Evolutionary conservation across 495 filamentous ascomycete species (phyloP).

Genomic region (Aspergillus kassunensis): DNA sequence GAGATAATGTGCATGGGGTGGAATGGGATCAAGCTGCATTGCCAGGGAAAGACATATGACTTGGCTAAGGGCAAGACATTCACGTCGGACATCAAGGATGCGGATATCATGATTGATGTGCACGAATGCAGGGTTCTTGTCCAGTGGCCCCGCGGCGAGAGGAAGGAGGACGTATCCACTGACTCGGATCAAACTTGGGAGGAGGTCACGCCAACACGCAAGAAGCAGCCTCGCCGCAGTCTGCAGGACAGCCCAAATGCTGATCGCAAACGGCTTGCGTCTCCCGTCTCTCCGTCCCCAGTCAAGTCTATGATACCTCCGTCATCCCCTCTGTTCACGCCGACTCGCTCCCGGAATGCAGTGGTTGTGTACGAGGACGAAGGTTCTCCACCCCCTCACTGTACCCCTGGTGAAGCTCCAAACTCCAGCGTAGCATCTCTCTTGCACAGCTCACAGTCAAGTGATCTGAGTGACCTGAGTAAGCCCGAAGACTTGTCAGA

Average conservation of each 20-base stretch:
- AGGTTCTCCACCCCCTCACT: conserved; percentile 37
- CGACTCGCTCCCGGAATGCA: conserved; percentile 39
- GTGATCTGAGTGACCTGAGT: conserved; percentile 57
- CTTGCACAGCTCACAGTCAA: conserved; percentile 44
- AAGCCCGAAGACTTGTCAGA: conserved; percentile 65
- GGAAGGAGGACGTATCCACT: conserved; percentile 57
- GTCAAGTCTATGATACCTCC: conserved; percentile 37
- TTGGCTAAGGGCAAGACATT: conserved; percentile 85
- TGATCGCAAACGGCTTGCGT: conserved; percentile 56
- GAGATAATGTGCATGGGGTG: conserved; percentile 88
- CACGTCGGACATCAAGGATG: conserved; percentile 81
- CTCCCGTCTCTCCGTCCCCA: conserved; percentile 72
- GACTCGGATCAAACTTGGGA: conserved; percentile 69
- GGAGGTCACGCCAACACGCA: conserved; percentile 42
- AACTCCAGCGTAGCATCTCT: conserved; percentile 27
- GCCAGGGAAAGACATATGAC: conserved; percentile 82
- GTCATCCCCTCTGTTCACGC: conserved; percentile 41
- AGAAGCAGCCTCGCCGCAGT: conserved; percentile 24
- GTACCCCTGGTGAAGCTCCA: conserved; percentile 23
- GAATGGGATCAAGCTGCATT: conserved; percentile 94
- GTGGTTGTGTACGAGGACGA: conserved; percentile 65
- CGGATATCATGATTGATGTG: conserved; percentile 93
- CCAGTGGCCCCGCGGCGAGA: conserved; percentile 70
- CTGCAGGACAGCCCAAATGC: conserved; percentile 62
- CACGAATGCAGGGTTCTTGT: conserved; percentile 87